Evolutionary conservation across 345 rosid species (phyloP), one percentile per base, ranked within the genome.

Genomic region (Capsella bursapastoris): DNA sequence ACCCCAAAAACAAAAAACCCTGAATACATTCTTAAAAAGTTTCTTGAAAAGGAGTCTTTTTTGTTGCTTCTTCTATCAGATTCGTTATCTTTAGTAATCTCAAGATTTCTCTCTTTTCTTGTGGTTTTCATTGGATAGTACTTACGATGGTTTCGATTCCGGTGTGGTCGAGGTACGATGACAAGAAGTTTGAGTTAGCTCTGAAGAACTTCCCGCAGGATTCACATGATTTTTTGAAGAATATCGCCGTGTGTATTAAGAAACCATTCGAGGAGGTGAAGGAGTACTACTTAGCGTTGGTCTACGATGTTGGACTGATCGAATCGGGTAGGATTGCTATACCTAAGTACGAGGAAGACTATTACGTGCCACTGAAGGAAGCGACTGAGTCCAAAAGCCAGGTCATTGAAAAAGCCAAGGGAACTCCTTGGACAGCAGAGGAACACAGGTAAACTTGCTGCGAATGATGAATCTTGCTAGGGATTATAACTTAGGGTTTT

Each of bases 261-360:
- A 79, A 73, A 79, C 51, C 88, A 4, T 28, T 78, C 0, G 15
- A 0, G 0, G 85, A 86, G 13, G 90, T 90, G 2, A 22, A 22
- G 31, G 22, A 11, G 15, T 63, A 74, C 10, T 88, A 87, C 76
- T 88, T 53, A 75, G 83, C 2, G 70, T 75, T 92, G 55, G 55
- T 86, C 0, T 70, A 70, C n/a, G 97, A 92, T 60, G 65, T 92
- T 11, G 5, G 2, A 2, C 86, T 82, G 44, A 88, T 92, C 35
- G 92, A 90, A 4, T 75, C 91, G 0, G 97, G 84, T 8, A 57
- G 75, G 9, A 70, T 82, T 44, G 70, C 64, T 70, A 48, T 82
- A 32, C 87, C 88, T 0, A 16, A 65, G 8, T 91, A 87, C 51
- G 15, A 31, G 2, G 8, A 59, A 1, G 64, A 59, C 47, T 47